phyloP scores from a whole-genome alignment of 768 basidiomycete species.

The Steccherinum ochraceum region DNA sequence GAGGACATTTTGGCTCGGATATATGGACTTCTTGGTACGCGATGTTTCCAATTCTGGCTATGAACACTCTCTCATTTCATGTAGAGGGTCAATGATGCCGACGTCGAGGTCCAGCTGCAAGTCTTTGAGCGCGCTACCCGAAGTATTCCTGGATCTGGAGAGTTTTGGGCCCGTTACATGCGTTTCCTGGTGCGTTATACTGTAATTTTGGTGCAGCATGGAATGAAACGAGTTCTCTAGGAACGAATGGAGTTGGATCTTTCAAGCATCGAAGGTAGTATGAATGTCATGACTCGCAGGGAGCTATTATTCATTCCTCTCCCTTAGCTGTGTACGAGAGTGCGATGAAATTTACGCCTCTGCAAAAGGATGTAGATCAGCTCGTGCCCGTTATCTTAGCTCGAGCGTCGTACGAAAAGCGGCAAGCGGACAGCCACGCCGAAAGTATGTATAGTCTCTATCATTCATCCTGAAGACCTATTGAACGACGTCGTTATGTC shows the following conservation, averaged over 20 bases:
- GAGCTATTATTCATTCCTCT: background rate
- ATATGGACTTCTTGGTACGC: conserved; percentile 63
- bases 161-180: conserved; percentile 75
- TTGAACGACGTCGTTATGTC: no score
- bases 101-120: conserved; percentile 34
- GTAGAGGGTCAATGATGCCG: conserved; percentile 43
- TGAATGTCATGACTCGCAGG: no score
- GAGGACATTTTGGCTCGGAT: conserved; percentile 66
- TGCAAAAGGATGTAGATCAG: conserved; percentile 58
- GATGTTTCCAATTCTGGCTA: background rate
- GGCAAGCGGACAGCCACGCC: conserved; percentile 36
- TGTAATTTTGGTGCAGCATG: background rate
- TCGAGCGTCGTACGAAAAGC: conserved; percentile 57
- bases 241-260: background rate
- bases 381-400: conserved; percentile 59
- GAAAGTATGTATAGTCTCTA: background rate
- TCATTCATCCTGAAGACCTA: no score
- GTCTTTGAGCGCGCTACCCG: conserved; percentile 53
- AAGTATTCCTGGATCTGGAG: conserved; percentile 72
- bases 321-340: conserved; percentile 50
- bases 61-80: background rate
- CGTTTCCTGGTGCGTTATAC: conserved; percentile 47
- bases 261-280: background rate
- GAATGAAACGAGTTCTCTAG: background rate
- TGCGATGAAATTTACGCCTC: conserved; percentile 47